These are phyloP conservation scores for Vitrella brassicaformis DNA, from an alignment of 73 alveolate genomes.

Conservation along the genomic window DNA sequence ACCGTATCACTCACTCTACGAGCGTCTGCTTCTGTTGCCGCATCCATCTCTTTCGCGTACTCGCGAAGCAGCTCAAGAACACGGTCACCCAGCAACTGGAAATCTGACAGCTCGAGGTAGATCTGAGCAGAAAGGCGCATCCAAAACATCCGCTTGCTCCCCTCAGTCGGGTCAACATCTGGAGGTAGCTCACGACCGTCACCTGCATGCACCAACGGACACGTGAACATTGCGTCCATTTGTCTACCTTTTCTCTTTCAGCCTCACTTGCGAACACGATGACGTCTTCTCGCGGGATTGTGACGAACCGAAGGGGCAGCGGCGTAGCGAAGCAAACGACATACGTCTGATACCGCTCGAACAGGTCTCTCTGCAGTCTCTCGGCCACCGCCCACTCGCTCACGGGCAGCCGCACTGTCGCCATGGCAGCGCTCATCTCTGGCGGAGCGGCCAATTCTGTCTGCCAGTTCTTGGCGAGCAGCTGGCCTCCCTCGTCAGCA, in stretches of 20 bases:
- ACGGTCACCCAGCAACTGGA: conserved; percentile 1
- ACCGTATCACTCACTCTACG: no score
- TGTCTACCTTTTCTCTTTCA: no score
- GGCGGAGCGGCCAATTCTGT: not conserved
- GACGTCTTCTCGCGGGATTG: no score
- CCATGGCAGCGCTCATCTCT: conserved; percentile 7
- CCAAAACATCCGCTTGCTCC: not conserved
- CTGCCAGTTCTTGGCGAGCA: conserved; percentile 2
- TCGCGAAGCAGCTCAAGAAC: no score
- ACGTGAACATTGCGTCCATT: no score
- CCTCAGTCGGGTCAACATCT: no score
- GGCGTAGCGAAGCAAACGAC: conserved; percentile 2
- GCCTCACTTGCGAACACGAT: no score
- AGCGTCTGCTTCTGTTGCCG: no score
- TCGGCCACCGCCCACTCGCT: not conserved
- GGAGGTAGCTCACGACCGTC: no score
- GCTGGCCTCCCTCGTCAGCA: conserved; percentile 7
- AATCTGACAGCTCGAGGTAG: conserved; percentile 5
- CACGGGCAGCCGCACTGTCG: not conserved
- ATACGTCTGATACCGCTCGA: not conserved
- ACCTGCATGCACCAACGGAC: no score
- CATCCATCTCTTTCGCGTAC: no score
- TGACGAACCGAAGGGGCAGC: no score
- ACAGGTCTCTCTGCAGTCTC: not conserved
- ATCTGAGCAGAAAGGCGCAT: conserved; percentile 7